These are phyloP conservation scores for Glycine tomentella DNA, from an alignment of 306 rosid genomes.

Conservation along the genomic window DNA sequence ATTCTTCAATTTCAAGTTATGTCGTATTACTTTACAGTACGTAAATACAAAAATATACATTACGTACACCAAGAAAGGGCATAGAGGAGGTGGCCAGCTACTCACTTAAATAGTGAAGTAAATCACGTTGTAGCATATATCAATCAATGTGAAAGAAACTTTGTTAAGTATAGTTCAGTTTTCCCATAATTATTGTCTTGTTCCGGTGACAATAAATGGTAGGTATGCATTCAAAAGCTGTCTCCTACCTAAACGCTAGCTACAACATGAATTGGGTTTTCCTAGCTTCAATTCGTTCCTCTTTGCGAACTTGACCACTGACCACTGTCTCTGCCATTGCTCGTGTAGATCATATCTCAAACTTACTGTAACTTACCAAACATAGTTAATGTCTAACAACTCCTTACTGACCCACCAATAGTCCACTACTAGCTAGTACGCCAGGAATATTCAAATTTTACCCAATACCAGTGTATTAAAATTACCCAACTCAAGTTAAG, in stretches of 20 bases:
- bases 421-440: neutral
- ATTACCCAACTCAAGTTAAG: neutral
- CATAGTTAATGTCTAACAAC: constrained; percentile 45
- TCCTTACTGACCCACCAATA: constrained; percentile 25
- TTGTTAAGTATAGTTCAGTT: constrained; percentile 17
- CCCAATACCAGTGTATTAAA: neutral
- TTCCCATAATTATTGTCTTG: constrained; percentile 38
- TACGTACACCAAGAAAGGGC: neutral
- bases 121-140: neutral
- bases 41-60: neutral
- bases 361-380: constrained; percentile 45
- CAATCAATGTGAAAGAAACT: constrained; percentile 22
- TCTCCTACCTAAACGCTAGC: constrained; percentile 41
- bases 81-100: constrained; percentile 21
- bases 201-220: constrained; percentile 40
- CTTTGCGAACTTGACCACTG: neutral
- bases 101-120: neutral
- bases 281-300: neutral
- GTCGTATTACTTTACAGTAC: neutral
- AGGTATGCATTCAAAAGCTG: constrained; percentile 50
- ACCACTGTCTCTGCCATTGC: neutral
- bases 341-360: constrained; percentile 20
- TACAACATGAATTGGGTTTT: neutral
- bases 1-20: neutral
- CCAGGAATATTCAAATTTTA: constrained; percentile 29